Evolutionary conservation across 2,329 filamentous ascomycete genomes (phyloP), one percentile per base, ranked within the genome.

Genomic region (Blastomyces silverae): DNA sequence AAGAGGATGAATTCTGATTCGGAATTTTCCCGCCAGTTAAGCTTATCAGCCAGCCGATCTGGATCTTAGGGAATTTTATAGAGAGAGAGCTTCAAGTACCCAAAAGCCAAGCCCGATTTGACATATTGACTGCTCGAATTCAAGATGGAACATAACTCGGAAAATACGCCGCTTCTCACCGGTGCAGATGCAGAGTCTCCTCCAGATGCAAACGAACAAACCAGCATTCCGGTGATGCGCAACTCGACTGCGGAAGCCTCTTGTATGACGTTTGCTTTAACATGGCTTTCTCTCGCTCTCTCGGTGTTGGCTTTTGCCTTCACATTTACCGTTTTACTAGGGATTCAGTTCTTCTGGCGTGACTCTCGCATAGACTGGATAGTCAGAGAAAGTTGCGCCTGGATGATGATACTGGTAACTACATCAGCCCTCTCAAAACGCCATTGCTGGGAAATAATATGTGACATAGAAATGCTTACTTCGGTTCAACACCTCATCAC

Each of bases 341-440:
- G 48, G 25, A 3, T 31, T 22, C 39, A 13, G 11, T 8, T 5
- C 6, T 17, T 31, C 22, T 42, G 6, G 44, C 25, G 22, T 11
- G 42, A 25, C 13, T 61, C 22, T 22, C n/a, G 15, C 1, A 13
- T 50, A 17, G 17, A 34, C 58, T 13, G 5, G 15, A 50, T 2
- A 31, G 28, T 28, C 6, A 25, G 22, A 22, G 42, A 61, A 1
- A 22, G 8, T 48, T 61, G 13, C 20, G 2, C 7, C 25, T 17
- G 22, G 42, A 48, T 61, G 58, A 34, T 50, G 44, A 1, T 4
- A 48, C 25, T 61, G 58, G 58, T 61, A 61, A 46, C 0, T n/a
- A 61, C 17, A 59, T 28, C 25, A 34, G 28, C 13, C 10, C 15
- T 22, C 28, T 31, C 25, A 28, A 17, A 28, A 42, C 8, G 7